Evolutionary conservation across 805 yeast genomes (phyloP).

Genomic region (Starmerella floricola): DNA sequence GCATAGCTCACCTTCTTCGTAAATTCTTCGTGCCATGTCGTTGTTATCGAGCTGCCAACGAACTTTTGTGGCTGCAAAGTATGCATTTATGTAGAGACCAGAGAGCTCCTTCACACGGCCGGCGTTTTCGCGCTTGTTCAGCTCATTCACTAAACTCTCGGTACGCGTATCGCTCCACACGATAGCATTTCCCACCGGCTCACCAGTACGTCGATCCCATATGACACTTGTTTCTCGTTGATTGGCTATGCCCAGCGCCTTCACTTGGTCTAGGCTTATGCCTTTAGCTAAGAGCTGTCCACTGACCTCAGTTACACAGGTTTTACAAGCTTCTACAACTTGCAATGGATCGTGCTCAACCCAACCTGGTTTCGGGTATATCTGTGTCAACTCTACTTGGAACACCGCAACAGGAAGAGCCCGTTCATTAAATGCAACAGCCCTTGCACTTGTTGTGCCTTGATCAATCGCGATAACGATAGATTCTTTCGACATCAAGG

Average conservation of each 20-base stretch:
- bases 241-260: conserved; percentile 78
- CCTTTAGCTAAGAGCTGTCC: conserved; percentile 26
- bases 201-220: conserved; percentile 76
- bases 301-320: conserved; percentile 44
- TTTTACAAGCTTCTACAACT: conserved; percentile 65
- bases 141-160: conserved; percentile 51
- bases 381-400: conserved; percentile 69
- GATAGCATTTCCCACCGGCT: conserved; percentile 74
- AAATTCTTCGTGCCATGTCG: conserved; percentile 49
- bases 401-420: conserved; percentile 77
- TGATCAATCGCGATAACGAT: conserved; percentile 49
- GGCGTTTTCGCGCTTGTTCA: conserved; percentile 44
- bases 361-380: conserved; percentile 44
- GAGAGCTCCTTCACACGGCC: conserved; percentile 49
- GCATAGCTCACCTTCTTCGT: conserved; percentile 67
- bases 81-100: conserved; percentile 82
- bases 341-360: conserved; percentile 85
- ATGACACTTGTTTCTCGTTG: conserved; percentile 87
- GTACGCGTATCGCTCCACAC: conserved; percentile 96
- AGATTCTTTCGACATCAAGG: conserved; percentile 13
- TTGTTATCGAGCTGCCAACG: conserved; percentile 82
- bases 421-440: conserved; percentile 58
- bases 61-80: conserved; percentile 81
- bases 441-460: conserved; percentile 87
- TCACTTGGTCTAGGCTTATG: conserved; percentile 36